These are phyloP conservation scores for Kwoniella dejecticola DNA, from an alignment of 768 basidiomycete genomes.

Conservation along the genomic window DNA sequence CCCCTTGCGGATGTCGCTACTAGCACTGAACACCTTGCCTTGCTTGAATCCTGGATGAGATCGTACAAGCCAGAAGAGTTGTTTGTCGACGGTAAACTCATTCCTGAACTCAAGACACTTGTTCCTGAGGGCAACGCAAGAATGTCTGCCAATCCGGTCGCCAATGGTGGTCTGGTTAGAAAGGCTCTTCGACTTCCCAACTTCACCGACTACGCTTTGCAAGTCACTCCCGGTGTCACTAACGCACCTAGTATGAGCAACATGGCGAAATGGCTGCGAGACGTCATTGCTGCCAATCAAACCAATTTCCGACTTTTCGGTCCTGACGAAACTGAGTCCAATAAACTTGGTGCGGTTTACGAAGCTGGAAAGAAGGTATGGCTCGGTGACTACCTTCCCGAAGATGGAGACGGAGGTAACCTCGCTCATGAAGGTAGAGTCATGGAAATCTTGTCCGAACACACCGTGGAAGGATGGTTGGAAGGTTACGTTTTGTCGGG, in stretches of 20 bases:
- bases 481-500: conserved; percentile 92
- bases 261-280: conserved; percentile 41
- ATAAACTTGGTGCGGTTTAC: conserved; percentile 74
- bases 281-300: conserved; percentile 38
- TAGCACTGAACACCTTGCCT: conserved; percentile 63
- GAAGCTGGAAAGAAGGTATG: conserved; percentile 61
- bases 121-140: conserved; percentile 59
- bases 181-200: conserved; percentile 38
- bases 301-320: conserved; percentile 46
- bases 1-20: conserved; percentile 78
- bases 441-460: conserved; percentile 69
- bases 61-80: conserved; percentile 71
- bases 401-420: conserved; percentile 57
- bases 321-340: conserved; percentile 72
- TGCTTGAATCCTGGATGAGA: conserved; percentile 71
- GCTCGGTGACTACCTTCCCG: conserved; percentile 79
- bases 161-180: conserved; percentile 43
- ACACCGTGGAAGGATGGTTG: conserved; percentile 62
- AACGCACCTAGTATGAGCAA: conserved; percentile 35
- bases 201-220: conserved; percentile 42
- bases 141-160: conserved; percentile 47
- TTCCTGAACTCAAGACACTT: conserved; percentile 63
- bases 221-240: conserved; percentile 39
- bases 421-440: conserved; percentile 67
- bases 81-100: conserved; percentile 65